phyloP scores from a whole-genome alignment of 176 grass and related monocot genomes.

The Cocos nucifera region DNA sequence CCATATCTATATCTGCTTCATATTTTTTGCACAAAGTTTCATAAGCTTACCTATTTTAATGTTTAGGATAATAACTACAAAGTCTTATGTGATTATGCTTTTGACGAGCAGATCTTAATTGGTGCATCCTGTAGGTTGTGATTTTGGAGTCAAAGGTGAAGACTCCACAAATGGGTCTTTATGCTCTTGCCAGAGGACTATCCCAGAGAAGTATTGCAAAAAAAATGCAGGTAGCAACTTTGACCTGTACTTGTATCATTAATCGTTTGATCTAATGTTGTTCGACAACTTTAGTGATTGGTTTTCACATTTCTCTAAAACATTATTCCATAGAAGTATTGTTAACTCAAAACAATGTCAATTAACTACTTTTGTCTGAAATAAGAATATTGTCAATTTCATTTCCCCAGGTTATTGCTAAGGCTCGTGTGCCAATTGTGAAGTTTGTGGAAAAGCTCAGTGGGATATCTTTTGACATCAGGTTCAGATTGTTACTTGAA shows the following conservation, averaged over 20 bases:
- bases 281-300: too few relatives aligned
- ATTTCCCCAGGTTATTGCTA: constrained; percentile 75
- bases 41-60: too few relatives aligned
- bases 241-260: neutral
- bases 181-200: constrained; percentile 87
- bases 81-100: neutral
- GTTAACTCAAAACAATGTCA: too few relatives aligned
- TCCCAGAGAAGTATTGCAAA: constrained; percentile 70
- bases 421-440: constrained; percentile 95
- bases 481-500: constrained; percentile 34
- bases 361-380: too few relatives aligned
- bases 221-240: constrained; percentile 69
- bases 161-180: constrained; percentile 85
- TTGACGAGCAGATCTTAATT: neutral
- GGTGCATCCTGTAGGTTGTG: constrained; percentile 47
- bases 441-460: constrained; percentile 91
- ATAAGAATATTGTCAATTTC: constrained; percentile 2
- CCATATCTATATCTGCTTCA: too few relatives aligned
- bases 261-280: too few relatives aligned
- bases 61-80: too few relatives aligned
- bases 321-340: too few relatives aligned
- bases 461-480: constrained; percentile 89
- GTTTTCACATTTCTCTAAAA: too few relatives aligned
- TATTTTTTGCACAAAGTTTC: too few relatives aligned
- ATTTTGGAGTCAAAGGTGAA: constrained; percentile 80